Evolutionary conservation across 306 rosid genomes (phyloP).

Genomic region (Calophaca sinica): DNA sequence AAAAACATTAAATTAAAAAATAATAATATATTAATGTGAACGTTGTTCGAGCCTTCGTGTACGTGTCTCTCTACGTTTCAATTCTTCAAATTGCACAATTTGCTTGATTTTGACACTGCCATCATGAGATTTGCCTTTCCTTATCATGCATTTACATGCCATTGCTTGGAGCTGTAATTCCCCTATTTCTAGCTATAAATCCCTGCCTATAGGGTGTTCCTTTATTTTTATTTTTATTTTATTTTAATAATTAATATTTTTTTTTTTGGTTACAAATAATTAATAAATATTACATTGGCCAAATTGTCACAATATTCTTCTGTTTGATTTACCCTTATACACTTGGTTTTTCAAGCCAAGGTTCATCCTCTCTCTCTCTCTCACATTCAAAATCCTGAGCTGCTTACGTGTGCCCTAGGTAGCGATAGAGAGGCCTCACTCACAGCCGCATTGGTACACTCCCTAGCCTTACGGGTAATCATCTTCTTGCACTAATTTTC

Average conservation of each 20-base stretch:
- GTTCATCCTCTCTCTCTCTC: conserved; percentile 28
- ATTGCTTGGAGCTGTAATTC: conserved; percentile 26
- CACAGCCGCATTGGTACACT: conserved; percentile 69
- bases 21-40: conserved; percentile 14
- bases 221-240: too few species aligned
- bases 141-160: conserved; percentile 79
- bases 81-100: conserved; percentile 72
- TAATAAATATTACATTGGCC: conserved; percentile 37
- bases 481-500: conserved; percentile 76
- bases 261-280: too few species aligned
- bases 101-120: conserved; percentile 88
- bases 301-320: conserved; percentile 46
- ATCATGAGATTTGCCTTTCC: conserved; percentile 92
- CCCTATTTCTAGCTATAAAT: neutral
- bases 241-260: neutral
- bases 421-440: conserved; percentile 37
- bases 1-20: neutral
- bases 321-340: conserved; percentile 49
- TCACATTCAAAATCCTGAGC: conserved; percentile 58
- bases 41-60: conserved; percentile 43
- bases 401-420: conserved; percentile 75
- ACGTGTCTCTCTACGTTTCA: conserved; percentile 58
- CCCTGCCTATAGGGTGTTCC: neutral
- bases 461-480: conserved; percentile 95
- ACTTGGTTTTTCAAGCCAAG: conserved; percentile 43